Conservation (phyloP, 2,329 filamentous ascomycete genomes). For the Emergomyces africanus region DNA sequence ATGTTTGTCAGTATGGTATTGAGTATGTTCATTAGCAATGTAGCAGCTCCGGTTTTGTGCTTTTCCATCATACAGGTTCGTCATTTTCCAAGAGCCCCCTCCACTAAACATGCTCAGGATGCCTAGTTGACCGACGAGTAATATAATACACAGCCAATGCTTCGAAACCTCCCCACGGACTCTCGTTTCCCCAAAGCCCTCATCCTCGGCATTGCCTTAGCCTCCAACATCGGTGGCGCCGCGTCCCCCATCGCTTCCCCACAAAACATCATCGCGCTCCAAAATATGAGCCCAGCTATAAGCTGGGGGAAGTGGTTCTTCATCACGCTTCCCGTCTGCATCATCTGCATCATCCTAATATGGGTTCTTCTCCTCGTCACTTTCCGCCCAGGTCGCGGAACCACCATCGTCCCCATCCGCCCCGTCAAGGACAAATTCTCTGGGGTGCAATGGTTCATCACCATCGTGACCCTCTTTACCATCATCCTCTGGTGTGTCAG, state of each 20-base stretch:
- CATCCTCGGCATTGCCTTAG: constrained; percentile 86
- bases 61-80: constrained; percentile 90
- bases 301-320: constrained; percentile 98
- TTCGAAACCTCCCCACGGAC: constrained; percentile 80
- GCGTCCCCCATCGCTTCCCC: constrained; percentile 94
- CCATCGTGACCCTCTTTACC: constrained; percentile 65
- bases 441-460: constrained; percentile 87
- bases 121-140: constrained; percentile 3
- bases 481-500: constrained; percentile 87
- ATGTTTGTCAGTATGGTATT: constrained; percentile 98
- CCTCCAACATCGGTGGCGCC: constrained; percentile 92
- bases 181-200: constrained; percentile 91
- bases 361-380: constrained; percentile 76
- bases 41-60: constrained; percentile 90
- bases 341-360: constrained; percentile 75
- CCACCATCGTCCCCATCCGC: constrained; percentile 81
- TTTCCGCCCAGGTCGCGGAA: constrained; percentile 74
- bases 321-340: constrained; percentile 80
- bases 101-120: not conserved
- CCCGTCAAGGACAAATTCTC: constrained; percentile 80
- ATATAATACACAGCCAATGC: constrained; percentile 53
- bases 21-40: constrained; percentile 98
- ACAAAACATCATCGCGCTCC: constrained; percentile 91
- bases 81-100: not conserved
- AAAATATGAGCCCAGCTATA: constrained; percentile 86